Percentiles rank a stretch among this genome's conserved stretches.
These are phyloP conservation scores for Leccinum arenicola DNA, from an alignment of 768 basidiomycete species.

Conservation along the genomic window DNA sequence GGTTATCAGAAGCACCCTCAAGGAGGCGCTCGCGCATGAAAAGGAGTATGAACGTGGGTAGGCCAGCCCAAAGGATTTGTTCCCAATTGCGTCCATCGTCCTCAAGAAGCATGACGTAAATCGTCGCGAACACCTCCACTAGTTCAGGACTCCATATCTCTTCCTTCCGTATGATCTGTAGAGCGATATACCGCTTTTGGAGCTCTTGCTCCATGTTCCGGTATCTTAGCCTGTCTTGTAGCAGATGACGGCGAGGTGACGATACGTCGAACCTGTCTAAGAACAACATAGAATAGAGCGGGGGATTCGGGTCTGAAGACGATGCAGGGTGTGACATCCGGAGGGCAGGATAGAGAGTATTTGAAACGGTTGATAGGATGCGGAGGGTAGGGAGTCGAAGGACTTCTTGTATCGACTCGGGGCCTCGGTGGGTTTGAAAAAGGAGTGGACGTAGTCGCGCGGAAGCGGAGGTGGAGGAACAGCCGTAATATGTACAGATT, in stretches of 20 bases:
- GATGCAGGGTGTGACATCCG: slow-evolving; percentile 30
- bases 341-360: slow-evolving; percentile 33
- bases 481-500: slow-evolving; percentile 23
- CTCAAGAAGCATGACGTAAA: slow-evolving; percentile 59
- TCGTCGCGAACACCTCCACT: slow-evolving; percentile 47
- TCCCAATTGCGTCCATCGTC: slow-evolving; percentile 48
- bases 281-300: slow-evolving; percentile 41
- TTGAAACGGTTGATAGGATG: slow-evolving; percentile 35
- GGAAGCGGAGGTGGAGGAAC: slow-evolving; percentile 13
- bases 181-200: slow-evolving; percentile 40
- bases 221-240: slow-evolving; percentile 21
- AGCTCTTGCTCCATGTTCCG: slow-evolving; percentile 44
- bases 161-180: slow-evolving; percentile 44
- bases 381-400: slow-evolving; percentile 31
- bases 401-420: slow-evolving; percentile 36
- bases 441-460: slow-evolving; percentile 32
- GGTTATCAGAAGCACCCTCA: slow-evolving; percentile 35
- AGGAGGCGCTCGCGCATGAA: slow-evolving; percentile 42
- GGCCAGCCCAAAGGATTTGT: slow-evolving; percentile 44
- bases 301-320: slow-evolving; percentile 23
- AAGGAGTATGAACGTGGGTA: slow-evolving; percentile 38
- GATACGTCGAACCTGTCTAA: slow-evolving; percentile 47
- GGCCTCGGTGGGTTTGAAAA: slow-evolving; percentile 29
- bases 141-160: slow-evolving; percentile 36
- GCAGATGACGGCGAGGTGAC: slow-evolving; percentile 40